Percentiles rank a stretch among this genome's conserved stretches.
phyloP scores from a whole-genome alignment of 768 basidiomycete genomes.

The Naganishia randhawae region DNA sequence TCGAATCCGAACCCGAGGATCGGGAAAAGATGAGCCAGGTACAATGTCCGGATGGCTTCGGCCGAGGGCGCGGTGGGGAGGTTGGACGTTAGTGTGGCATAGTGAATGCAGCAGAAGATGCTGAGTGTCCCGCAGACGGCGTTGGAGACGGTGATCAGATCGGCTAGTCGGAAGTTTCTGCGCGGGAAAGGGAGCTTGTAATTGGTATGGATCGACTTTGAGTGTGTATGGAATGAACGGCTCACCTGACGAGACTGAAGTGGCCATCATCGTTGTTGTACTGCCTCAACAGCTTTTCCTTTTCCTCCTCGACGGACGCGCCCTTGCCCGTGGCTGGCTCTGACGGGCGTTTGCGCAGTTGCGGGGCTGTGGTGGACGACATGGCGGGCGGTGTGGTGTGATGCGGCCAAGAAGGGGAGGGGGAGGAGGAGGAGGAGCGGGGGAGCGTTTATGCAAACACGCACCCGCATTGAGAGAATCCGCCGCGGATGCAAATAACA shows the following conservation, averaged over 20 bases:
- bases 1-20: slow-evolving; percentile 95
- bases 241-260: slow-evolving; percentile 91
- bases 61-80: slow-evolving; percentile 92
- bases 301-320: slow-evolving; percentile 43
- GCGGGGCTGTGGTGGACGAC: background rate
- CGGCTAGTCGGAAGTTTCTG: slow-evolving; percentile 95
- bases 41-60: slow-evolving; percentile 72
- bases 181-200: slow-evolving; percentile 4
- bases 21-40: slow-evolving; percentile 77
- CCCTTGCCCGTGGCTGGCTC: slow-evolving; percentile 32
- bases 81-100: slow-evolving; percentile 70
- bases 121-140: slow-evolving; percentile 96
- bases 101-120: slow-evolving; percentile 86
- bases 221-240: slow-evolving; percentile 24
- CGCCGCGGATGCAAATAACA: background rate
- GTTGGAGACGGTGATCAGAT: slow-evolving; percentile 98
- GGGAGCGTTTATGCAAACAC: background rate
- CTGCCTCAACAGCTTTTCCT: slow-evolving; percentile 48
- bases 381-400: background rate
- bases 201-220: background rate
- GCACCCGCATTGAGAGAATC: too few species aligned
- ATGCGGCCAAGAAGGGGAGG: background rate
- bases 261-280: slow-evolving; percentile 82
- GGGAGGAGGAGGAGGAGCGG: background rate
- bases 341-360: slow-evolving; percentile 3